Evolutionary conservation across 139 green algal species (phyloP), one percentile per base, ranked within the genome.

Genomic region (Ulvella scutata): DNA sequence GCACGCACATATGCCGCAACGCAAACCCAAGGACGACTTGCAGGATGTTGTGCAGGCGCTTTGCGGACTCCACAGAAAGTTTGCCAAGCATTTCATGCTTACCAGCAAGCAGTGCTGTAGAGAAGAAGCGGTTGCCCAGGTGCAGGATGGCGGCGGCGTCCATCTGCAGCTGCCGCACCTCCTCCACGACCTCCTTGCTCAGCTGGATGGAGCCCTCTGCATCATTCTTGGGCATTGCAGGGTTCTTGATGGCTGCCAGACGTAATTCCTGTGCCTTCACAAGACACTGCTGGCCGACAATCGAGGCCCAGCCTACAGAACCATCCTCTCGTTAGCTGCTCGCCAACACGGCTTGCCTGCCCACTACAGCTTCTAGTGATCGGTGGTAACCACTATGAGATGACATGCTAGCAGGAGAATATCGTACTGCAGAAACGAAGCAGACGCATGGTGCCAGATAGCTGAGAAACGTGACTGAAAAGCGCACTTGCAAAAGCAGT

Each of bases 31-130:
- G 51, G 4, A 26, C 51, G 4, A 67, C 51, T 10, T 26, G 51
- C 4, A 26, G n/a, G n/a, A 67, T n/a, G 51, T 67, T 67, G 51
- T 67, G 33, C 13, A 67, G 51, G n/a, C 17, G 31, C 31, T 67
- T 36, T 31, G 51, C 51, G 7, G 51, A 36, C 6, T n/a, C 9
- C 20, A 36, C 17, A 7, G 31, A n/a, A n/a, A 67, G 31, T 1
- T 67, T 67, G 51, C 51, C 51, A 67, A 67, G 51, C 51, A 29
- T 67, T 67, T 67, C 51, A 13, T n/a, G 51, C 51, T 67, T 67
- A 26, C 51, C 17, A 23, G 6, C 20, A n/a, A n/a, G n/a, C 51
- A 67, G 51, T 7, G 51, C 51, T 23, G 51, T 34, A 9, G 31
- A n/a, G 33, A 67, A 67, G 51, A 67, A 67, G n/a, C 33, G 51